Percentiles rank a stretch among this genome's conserved stretches.
Conservation (phyloP, 208 protist genomes). For the Tritrichomonas foetus region DNA sequence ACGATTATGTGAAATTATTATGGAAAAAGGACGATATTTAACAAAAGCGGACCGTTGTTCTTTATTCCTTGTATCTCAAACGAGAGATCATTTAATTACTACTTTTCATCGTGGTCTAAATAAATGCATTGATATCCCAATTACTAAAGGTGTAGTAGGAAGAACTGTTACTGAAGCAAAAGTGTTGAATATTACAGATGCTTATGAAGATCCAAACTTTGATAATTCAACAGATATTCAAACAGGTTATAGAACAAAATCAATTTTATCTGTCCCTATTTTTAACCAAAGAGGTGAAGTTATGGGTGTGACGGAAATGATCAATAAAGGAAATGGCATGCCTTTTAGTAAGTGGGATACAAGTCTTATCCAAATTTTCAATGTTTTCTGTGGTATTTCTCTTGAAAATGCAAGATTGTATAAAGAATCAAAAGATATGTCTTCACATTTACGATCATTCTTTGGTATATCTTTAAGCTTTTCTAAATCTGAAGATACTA, state of each 20-base stretch:
- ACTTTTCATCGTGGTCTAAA: background rate
- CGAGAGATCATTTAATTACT: background rate
- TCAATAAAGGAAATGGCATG: conserved; percentile 46
- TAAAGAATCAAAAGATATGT: background rate
- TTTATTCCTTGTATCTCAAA: background rate
- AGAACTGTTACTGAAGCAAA: conserved; percentile 46
- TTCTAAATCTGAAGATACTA: background rate
- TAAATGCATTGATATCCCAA: conserved; percentile 39
- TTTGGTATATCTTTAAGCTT: background rate
- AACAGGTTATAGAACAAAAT: conserved; percentile 56
- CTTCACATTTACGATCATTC: background rate
- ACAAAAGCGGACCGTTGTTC: conserved; percentile 16
- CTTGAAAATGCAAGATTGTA: background rate
- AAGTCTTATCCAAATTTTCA: conserved; percentile 24
- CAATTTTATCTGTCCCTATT: conserved; percentile 60
- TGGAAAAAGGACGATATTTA: background rate
- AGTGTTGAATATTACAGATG: conserved; percentile 55
- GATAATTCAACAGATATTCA: conserved; percentile 54
- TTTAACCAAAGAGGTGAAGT: conserved; percentile 49
- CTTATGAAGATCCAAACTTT: conserved; percentile 59
- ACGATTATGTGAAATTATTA: background rate
- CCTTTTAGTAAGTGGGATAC: background rate
- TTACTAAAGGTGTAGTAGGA: conserved; percentile 46
- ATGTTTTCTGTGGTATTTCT: conserved; percentile 38
- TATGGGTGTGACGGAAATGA: conserved; percentile 54